phyloP scores from a whole-genome alignment of 202 grass and related monocot genomes.

The Musa balbisiana region DNA sequence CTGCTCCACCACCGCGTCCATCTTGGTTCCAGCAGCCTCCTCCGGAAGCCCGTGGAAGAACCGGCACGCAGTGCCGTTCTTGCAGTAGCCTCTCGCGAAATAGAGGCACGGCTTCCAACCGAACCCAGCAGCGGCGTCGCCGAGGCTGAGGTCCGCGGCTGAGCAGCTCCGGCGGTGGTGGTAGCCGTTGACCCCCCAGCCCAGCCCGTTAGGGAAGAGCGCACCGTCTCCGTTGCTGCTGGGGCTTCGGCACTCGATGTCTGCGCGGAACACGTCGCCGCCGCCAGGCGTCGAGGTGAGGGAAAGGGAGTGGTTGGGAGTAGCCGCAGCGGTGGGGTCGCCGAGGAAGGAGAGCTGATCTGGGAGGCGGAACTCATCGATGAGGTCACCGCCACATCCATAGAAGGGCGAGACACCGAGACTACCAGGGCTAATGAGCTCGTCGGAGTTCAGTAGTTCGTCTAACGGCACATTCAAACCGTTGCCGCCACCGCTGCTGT shows the following conservation, averaged over 20 bases:
- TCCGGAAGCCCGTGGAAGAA: slow-evolving; percentile 71
- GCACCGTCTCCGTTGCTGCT: slow-evolving; percentile 19
- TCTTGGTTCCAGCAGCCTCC: slow-evolving; percentile 28
- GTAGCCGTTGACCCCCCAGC: slow-evolving; percentile 20
- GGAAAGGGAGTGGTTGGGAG: slow-evolving; percentile 4
- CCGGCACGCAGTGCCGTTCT: slow-evolving; percentile 70
- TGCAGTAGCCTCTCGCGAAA: slow-evolving; percentile 85
- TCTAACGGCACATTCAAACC: slow-evolving; percentile 14
- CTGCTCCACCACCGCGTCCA: slow-evolving; percentile 37
- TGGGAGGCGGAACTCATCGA: slow-evolving; percentile 64
- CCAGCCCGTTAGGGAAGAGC: slow-evolving; percentile 25
- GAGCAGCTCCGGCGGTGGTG: slow-evolving; percentile 63
- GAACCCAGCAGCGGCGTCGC: slow-evolving; percentile 27
- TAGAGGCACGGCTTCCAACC: slow-evolving; percentile 88
- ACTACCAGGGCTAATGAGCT: slow-evolving; percentile 46
- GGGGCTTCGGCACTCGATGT: slow-evolving; percentile 21
- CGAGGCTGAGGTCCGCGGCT: slow-evolving; percentile 54
- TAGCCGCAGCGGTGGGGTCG: slow-evolving; percentile 22
- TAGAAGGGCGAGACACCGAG: slow-evolving; percentile 35
- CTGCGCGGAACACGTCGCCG: slow-evolving; percentile 11
- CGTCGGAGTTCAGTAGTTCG: slow-evolving; percentile 33
- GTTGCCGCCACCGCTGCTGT: slow-evolving; percentile 24
- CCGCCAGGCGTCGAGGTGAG: background rate
- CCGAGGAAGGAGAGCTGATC: slow-evolving; percentile 68
- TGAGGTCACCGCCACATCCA: slow-evolving; percentile 27